Percentiles rank a stretch among this genome's conserved stretches.
phyloP scores from a whole-genome alignment of 1,139 yeast genomes.

The Meyerozyma smithsonii region DNA sequence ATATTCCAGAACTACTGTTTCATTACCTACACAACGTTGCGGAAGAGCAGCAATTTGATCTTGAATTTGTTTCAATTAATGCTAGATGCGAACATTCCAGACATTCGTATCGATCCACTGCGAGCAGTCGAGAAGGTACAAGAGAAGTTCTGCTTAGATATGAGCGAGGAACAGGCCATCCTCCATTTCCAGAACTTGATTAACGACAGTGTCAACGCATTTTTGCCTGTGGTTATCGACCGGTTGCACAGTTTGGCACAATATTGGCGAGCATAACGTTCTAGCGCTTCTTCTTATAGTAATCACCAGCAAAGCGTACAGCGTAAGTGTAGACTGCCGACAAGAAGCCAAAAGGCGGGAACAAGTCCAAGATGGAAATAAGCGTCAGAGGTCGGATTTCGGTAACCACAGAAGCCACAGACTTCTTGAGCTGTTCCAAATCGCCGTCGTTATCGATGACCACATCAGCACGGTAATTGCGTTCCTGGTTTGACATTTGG shows the following conservation, averaged over 20 bases:
- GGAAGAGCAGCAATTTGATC: slow-evolving; percentile 86
- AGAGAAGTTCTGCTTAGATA: slow-evolving; percentile 87
- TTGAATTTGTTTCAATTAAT: slow-evolving; percentile 87
- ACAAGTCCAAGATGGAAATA: slow-evolving; percentile 56
- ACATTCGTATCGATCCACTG: slow-evolving; percentile 66
- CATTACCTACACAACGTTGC: slow-evolving; percentile 83
- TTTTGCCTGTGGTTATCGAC: slow-evolving; percentile 91
- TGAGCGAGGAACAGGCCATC: slow-evolving; percentile 95
- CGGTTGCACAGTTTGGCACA: slow-evolving; percentile 93
- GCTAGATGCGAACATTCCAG: slow-evolving; percentile 94
- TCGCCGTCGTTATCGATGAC: slow-evolving; percentile 59
- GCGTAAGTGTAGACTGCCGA: slow-evolving; percentile 21
- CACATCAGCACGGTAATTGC: slow-evolving; percentile 57
- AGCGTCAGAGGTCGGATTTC: slow-evolving; percentile 46
- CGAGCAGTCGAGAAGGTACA: slow-evolving; percentile 84
- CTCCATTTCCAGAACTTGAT: slow-evolving; percentile 89
- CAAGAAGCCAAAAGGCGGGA: slow-evolving; percentile 48
- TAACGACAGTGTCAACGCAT: slow-evolving; percentile 89
- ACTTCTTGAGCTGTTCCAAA: slow-evolving; percentile 41
- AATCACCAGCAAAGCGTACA: background rate
- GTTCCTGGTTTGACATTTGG: slow-evolving; percentile 65
- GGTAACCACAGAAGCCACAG: slow-evolving; percentile 43
- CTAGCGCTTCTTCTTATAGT: background rate
- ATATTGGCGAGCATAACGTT: slow-evolving; percentile 85
- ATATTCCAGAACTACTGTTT: slow-evolving; percentile 90